Evolutionary conservation across 1,284 basidiomycete species (phyloP), one percentile per base, ranked within the genome.

Genomic region (Cutaneotrichosporon cutaneum): DNA sequence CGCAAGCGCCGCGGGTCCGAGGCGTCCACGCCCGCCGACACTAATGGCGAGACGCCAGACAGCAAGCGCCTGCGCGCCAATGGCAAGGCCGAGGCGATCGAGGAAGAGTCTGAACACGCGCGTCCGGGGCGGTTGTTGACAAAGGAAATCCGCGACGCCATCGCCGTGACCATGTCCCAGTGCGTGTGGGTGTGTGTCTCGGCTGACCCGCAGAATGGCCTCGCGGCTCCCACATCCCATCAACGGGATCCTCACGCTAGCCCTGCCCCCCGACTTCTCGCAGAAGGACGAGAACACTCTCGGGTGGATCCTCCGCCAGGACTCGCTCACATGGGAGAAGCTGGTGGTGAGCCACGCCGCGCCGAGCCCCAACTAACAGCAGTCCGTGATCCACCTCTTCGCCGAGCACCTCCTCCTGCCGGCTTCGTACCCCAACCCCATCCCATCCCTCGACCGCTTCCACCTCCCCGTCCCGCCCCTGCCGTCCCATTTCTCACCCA

Each of bases 281-380:
- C 61, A 73, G 51, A 69, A 63, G n/a, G 65, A 72, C 24, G 72
- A 77, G 57, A 77, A 78, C 54, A 78, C 76, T 2, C 69, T 78
- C 10, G 73, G 70, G 1, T 71, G 70, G 55, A 61, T 73, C 8
- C 60, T 78, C 39, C 62, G 67, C 26, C 75, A 74, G 56, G 62
- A 67, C 11, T 22, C 55, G 21, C 63, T 78, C 51, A 73, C 75
- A 0, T 78, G 74, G 74, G 73, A 75, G 48, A 30, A 55, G 27
- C 68, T 78, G 16, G 71, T 72, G 14, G 72, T 75, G 56, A 62
- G 72, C 70, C 14, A 27, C 48, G 39, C 18, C 6, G 18, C 39
- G 39, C 16, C 27, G 18, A n/a, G 13, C 21, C 22, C 35, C 1
- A 32, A 33, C 63, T 69, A 53, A 69, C 54, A 30, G 10, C 66